Conservation (phyloP, 2,329 filamentous ascomycete species). For the Acrocalymma vagum region DNA sequence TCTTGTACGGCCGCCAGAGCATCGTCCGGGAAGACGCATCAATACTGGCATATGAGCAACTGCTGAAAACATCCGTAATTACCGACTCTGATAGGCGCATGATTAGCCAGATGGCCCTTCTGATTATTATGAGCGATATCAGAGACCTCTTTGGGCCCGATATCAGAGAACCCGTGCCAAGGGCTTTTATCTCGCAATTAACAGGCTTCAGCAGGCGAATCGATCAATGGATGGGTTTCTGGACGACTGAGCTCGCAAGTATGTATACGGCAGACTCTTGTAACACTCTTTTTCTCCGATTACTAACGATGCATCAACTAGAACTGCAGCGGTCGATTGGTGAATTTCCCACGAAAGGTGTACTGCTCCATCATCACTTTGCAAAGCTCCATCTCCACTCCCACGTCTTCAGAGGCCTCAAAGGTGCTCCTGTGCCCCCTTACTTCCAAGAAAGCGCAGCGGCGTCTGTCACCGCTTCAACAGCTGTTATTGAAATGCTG, state of each 20-base stretch:
- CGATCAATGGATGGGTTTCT: conserved; percentile 59
- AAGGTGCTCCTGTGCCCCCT: conserved; percentile 56
- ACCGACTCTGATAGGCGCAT: conserved; percentile 63
- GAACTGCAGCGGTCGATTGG: conserved; percentile 54
- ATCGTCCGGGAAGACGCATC: conserved; percentile 65
- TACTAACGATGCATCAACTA: too few species aligned
- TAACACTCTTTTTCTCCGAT: conserved; percentile 34
- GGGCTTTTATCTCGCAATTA: conserved; percentile 60
- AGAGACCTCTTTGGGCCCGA: conserved; percentile 64
- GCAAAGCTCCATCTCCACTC: conserved; percentile 60
- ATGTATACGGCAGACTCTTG: conserved; percentile 16
- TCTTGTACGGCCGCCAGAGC: conserved; percentile 65
- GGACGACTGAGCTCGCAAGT: conserved; percentile 53
- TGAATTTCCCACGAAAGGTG: conserved; percentile 58
- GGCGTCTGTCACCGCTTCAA: conserved; percentile 56
- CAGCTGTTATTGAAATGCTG: conserved; percentile 54
- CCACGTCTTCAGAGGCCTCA: conserved; percentile 56
- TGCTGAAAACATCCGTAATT: conserved; percentile 59
- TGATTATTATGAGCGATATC: conserved; percentile 63
- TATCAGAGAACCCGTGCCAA: conserved; percentile 58
- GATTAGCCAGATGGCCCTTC: conserved; percentile 63
- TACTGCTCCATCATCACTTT: conserved; percentile 61
- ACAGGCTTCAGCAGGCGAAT: conserved; percentile 45
- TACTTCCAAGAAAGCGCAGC: conserved; percentile 56
- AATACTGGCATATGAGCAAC: conserved; percentile 64